Evolutionary conservation across 768 basidiomycete genomes (phyloP).

Genomic region (Goffeauzyma gilvescens): DNA sequence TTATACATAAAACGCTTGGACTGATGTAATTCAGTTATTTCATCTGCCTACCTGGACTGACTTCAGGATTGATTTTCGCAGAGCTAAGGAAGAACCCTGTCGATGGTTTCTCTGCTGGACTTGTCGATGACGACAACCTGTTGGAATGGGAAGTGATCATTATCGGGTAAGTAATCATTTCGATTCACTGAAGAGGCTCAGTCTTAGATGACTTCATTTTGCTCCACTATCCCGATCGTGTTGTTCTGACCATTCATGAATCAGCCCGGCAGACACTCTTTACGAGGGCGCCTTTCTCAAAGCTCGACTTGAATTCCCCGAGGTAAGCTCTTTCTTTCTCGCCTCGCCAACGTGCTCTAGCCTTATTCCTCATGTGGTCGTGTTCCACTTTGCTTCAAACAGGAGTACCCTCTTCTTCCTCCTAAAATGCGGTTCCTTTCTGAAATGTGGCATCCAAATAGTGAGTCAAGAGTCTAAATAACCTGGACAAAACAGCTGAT

Average conservation of each 20-base stretch:
- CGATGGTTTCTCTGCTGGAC: constrained; percentile 92
- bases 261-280: constrained; percentile 77
- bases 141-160: constrained; percentile 94
- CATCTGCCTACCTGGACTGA: background rate
- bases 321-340: constrained; percentile 21
- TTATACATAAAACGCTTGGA: background rate
- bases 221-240: no score
- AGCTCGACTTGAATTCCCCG: constrained; percentile 70
- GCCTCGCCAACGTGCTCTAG: background rate
- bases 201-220: no score
- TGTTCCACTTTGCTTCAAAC: background rate
- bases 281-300: constrained; percentile 97
- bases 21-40: background rate
- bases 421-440: constrained; percentile 59
- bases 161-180: constrained; percentile 47
- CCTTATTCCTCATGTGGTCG: background rate
- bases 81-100: constrained; percentile 86
- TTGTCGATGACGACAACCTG: constrained; percentile 84
- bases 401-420: constrained; percentile 70
- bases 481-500: background rate
- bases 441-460: constrained; percentile 37
- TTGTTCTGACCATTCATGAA: background rate
- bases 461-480: constrained; percentile 17
- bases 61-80: constrained; percentile 8
- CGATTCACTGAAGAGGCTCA: no score